These are phyloP conservation scores for Pyrenochaeta sp. DNA, from an alignment of 2,329 filamentous ascomycete genomes.

Conservation along the genomic window DNA sequence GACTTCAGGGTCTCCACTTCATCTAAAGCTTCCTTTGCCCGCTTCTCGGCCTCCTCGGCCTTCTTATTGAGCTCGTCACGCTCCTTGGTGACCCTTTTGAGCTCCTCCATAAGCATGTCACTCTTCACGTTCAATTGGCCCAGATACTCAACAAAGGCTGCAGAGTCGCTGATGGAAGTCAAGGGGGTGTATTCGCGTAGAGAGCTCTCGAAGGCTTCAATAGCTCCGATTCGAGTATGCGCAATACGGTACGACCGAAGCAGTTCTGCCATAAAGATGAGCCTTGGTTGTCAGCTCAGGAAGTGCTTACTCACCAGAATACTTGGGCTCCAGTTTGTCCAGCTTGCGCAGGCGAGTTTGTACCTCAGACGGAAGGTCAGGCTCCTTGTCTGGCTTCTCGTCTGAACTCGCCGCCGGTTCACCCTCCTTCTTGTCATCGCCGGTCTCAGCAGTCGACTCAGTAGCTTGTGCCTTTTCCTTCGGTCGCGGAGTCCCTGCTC, in stretches of 20 bases:
- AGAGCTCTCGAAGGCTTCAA: conserved; percentile 92
- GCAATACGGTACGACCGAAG: conserved; percentile 91
- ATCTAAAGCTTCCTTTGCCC: conserved; percentile 67
- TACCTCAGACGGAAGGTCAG: conserved; percentile 77
- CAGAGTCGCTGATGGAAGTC: conserved; percentile 85
- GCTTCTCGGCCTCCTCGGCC: conserved; percentile 72
- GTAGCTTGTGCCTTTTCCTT: conserved; percentile 50
- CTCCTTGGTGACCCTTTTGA: conserved; percentile 85
- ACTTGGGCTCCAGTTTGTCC: conserved; percentile 88
- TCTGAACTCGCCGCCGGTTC: conserved; percentile 37
- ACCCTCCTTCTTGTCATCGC: conserved; percentile 45
- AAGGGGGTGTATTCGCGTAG: conserved; percentile 92
- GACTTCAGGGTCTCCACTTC: conserved; percentile 67
- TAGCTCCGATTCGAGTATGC: conserved; percentile 83
- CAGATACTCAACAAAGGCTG: conserved; percentile 86
- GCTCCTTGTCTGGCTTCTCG: conserved; percentile 40
- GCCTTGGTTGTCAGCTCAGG: conserved; percentile 6
- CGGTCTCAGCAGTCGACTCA: conserved; percentile 30
- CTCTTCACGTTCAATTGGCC: conserved; percentile 85
- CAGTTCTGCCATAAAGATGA: conserved; percentile 68
- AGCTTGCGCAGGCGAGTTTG: conserved; percentile 80
- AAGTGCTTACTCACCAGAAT: conserved; percentile 68
- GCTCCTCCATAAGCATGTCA: conserved; percentile 92
- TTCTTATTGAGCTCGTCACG: conserved; percentile 82
- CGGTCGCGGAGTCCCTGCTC: conserved; percentile 66